Conservation (phyloP, 2,329 filamentous ascomycete species). For the Teratosphaeria viscida region DNA sequence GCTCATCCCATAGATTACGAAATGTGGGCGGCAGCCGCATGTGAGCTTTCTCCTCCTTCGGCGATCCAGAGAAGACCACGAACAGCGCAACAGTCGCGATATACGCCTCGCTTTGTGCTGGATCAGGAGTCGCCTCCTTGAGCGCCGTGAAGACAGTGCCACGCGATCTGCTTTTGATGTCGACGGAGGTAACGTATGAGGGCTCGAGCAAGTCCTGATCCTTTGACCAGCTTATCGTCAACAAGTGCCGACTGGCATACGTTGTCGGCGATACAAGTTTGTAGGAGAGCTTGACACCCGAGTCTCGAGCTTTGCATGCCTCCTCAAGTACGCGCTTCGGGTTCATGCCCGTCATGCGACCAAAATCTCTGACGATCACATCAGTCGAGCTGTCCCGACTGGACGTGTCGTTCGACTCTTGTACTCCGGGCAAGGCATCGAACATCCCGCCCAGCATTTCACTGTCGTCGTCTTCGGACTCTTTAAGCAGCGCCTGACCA, state of each 20-base stretch:
- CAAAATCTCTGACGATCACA: slow-evolving; percentile 68
- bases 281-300: slow-evolving; percentile 56
- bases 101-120: slow-evolving; percentile 76
- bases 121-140: slow-evolving; percentile 60
- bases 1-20: slow-evolving; percentile 77
- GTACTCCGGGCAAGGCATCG: slow-evolving; percentile 26
- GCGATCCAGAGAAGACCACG: slow-evolving; percentile 62
- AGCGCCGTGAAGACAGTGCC: slow-evolving; percentile 61
- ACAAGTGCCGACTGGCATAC: slow-evolving; percentile 64
- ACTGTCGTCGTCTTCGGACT: slow-evolving; percentile 40
- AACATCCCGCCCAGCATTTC: slow-evolving; percentile 50
- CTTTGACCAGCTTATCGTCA: slow-evolving; percentile 72
- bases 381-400: slow-evolving; percentile 14
- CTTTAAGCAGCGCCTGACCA: slow-evolving; percentile 7
- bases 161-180: slow-evolving; percentile 34
- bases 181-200: slow-evolving; percentile 32
- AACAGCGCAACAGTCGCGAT: slow-evolving; percentile 75
- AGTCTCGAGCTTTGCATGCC: slow-evolving; percentile 72
- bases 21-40: slow-evolving; percentile 68
- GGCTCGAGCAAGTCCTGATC: slow-evolving; percentile 46
- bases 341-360: slow-evolving; percentile 65
- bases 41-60: slow-evolving; percentile 78
- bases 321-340: slow-evolving; percentile 74
- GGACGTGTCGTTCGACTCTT: slow-evolving; percentile 3
- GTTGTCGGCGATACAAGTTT: slow-evolving; percentile 60